These are phyloP conservation scores for Alloteropsis angusta DNA, from an alignment of 202 grass and related monocot species.

Conservation along the genomic window DNA sequence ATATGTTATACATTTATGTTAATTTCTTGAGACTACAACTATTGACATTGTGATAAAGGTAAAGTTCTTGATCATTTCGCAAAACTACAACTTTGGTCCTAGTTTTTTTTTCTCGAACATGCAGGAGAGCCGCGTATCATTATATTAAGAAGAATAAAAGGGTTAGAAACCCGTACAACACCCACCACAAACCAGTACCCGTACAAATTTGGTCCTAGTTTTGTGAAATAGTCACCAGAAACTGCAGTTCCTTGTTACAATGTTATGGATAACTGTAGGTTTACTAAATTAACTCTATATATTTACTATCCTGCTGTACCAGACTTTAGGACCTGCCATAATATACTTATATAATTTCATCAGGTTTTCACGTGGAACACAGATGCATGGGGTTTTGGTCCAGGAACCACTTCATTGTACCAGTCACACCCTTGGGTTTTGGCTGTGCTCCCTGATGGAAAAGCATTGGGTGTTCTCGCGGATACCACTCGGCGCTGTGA, in stretches of 20 bases:
- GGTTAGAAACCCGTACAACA: too few relatives aligned
- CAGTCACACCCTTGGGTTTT: slow-evolving; percentile 96
- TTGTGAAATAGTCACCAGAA: background rate
- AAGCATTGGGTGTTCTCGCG: slow-evolving; percentile 72
- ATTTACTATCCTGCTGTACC: background rate
- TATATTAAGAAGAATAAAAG: too few relatives aligned
- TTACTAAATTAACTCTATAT: background rate
- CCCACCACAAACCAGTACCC: too few relatives aligned
- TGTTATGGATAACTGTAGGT: background rate
- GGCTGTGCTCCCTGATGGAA: slow-evolving; percentile 77
- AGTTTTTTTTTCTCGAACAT: too few relatives aligned
- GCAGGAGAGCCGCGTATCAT: too few relatives aligned
- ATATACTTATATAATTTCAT: background rate
- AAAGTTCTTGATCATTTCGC: background rate
- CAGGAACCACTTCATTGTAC: slow-evolving; percentile 83
- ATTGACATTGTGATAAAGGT: background rate
- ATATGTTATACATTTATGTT: background rate
- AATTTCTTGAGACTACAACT: background rate
- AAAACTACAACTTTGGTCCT: background rate
- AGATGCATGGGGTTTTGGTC: slow-evolving; percentile 80
- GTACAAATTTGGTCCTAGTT: background rate
- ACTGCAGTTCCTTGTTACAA: background rate
- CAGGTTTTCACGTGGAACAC: slow-evolving; percentile 99
- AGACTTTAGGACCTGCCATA: background rate
- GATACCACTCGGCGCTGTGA: slow-evolving; percentile 80